Evolutionary conservation across 306 rosid species (phyloP).

Genomic region (Fragaria ananassa): DNA sequence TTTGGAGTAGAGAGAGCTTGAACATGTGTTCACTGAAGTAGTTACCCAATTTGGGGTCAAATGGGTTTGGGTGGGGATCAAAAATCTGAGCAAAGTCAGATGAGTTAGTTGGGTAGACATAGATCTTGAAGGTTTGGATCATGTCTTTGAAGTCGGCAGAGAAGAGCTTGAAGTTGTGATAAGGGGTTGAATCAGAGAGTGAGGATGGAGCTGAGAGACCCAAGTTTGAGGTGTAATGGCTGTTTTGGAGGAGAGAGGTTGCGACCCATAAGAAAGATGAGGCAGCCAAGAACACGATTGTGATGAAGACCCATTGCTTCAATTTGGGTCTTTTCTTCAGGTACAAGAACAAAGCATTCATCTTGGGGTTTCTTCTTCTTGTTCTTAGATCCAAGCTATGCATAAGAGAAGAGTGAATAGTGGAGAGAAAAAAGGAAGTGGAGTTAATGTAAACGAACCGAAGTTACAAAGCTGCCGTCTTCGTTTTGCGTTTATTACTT

Average conservation of each 20-base stretch:
- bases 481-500: neutral
- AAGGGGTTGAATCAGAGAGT: conserved; percentile 20
- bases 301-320: conserved; percentile 8
- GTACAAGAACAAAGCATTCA: neutral
- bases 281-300: neutral
- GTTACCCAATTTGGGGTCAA: conserved; percentile 26
- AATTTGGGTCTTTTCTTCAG: conserved; percentile 3
- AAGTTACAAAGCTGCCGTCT: conserved; percentile 8
- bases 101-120: conserved; percentile 22
- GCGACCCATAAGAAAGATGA: conserved; percentile 10
- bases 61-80: conserved; percentile 32
- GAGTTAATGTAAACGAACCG: no score
- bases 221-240: neutral
- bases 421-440: neutral
- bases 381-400: neutral
- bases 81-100: conserved; percentile 18
- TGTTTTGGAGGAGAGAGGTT: neutral
- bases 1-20: conserved; percentile 23
- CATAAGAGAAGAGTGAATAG: neutral
- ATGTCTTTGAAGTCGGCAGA: conserved; percentile 22
- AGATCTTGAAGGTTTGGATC: conserved; percentile 24
- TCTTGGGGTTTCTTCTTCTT: neutral
- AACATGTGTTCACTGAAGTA: conserved; percentile 44
- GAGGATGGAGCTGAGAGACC: neutral
- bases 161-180: conserved; percentile 32